Base-by-base conservation (phyloP, 169 alveolate genomes). In the Plasmodium cynomolgi region DNA sequence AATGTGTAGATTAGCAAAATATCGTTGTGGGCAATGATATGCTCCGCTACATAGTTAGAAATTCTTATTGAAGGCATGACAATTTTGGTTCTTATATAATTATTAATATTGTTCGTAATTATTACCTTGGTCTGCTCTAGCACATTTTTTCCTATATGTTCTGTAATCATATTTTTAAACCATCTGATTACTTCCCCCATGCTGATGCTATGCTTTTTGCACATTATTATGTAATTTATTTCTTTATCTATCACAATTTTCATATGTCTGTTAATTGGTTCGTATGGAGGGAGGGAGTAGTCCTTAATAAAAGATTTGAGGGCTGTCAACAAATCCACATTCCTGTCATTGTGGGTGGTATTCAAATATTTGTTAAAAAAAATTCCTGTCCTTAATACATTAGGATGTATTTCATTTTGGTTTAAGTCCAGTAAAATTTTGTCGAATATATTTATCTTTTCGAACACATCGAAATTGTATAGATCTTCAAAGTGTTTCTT, bases 121-220 rank as follows among this genome's bases (percentile, higher is more conserved):
- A 90, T 90, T 37, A 62, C 94, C 82, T 80, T 90, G 11, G 90
- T 90, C 74, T 90, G 84, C 41, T 90, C 94, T 80, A 90, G 31
- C 17, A 74, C 20, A 79, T 50, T 80, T 33, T 90, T 90, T 17
- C 94, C 94, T 47, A 90, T 90, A 90, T 81, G 88, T 23, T 90
- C 90, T 23, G 84, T 41, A 80, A 90, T 81, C 84, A 90, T 90
- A 80, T 86, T 92, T 79, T 95, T 95, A 84, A 95, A 83, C 97
- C 97, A 95, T 23, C 95, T 95, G 47, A 95, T 95, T 11, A 95
- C 96, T 68, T 95, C 95, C 58, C 97, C 97, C 96, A 95, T 95
- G 20, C 96, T 95, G 62, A 95, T 86, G 79, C 95, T 95, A 79
- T 95, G 97, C 33, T 95, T 95, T 85, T 95, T 84, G 83, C 95